Evolutionary conservation across 345 rosid species (phyloP).

Genomic region (Hibiscus tridactylites): DNA sequence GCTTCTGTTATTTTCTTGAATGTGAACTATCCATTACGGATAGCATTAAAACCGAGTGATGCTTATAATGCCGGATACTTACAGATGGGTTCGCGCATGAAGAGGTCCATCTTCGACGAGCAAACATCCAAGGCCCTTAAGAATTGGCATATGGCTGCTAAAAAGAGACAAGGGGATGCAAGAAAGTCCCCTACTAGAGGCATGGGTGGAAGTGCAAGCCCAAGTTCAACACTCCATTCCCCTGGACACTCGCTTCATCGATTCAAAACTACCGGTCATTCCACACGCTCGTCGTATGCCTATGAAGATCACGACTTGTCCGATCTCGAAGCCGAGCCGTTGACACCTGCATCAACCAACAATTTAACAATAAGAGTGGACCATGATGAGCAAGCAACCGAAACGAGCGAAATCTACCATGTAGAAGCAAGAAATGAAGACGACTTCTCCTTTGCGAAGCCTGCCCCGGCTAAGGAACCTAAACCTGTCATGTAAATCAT

Average conservation of each 20-base stretch:
- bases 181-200: slow-evolving; percentile 41
- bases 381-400: slow-evolving; percentile 20
- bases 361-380: slow-evolving; percentile 36
- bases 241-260: slow-evolving; percentile 45
- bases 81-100: slow-evolving; percentile 92
- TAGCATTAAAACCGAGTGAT: not conserved
- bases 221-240: slow-evolving; percentile 25
- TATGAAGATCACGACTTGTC: slow-evolving; percentile 49
- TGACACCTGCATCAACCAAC: slow-evolving; percentile 34
- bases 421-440: slow-evolving; percentile 28
- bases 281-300: slow-evolving; percentile 25
- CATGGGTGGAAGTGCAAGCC: slow-evolving; percentile 44
- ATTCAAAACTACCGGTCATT: slow-evolving; percentile 75
- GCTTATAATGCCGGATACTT: not conserved
- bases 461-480: slow-evolving; percentile 27
- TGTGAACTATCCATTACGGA: not conserved
- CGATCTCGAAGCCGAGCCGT: slow-evolving; percentile 53
- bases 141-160: slow-evolving; percentile 81
- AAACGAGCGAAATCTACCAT: slow-evolving; percentile 22
- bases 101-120: slow-evolving; percentile 82
- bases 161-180: slow-evolving; percentile 43
- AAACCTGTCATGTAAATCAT: not conserved
- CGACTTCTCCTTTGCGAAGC: slow-evolving; percentile 66
- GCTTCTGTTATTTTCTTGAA: not conserved
- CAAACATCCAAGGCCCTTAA: slow-evolving; percentile 87